A percentile compares a stretch with the other conserved stretches of the same genome.
Conservation (phyloP, 2,329 filamentous ascomycete species). For the Exutisphaerella laricina region DNA sequence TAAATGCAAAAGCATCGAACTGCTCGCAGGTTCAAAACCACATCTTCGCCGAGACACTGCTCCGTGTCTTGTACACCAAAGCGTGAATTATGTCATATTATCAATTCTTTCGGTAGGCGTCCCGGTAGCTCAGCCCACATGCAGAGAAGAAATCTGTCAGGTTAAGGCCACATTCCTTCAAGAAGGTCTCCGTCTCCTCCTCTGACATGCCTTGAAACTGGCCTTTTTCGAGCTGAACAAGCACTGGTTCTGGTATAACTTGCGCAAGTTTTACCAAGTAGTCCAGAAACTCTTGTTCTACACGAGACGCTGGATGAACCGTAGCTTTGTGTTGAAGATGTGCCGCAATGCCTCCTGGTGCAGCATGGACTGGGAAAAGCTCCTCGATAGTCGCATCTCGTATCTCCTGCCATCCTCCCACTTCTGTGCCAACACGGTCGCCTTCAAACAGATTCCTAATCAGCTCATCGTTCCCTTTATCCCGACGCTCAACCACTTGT, state of each 20-base stretch:
- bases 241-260: slow-evolving; percentile 42
- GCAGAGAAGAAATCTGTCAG: slow-evolving; percentile 10
- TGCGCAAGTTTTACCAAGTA: slow-evolving; percentile 43
- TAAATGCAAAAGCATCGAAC: too few species aligned
- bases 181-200: slow-evolving; percentile 36
- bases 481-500: slow-evolving; percentile 11
- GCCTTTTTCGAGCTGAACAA: slow-evolving; percentile 49
- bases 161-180: slow-evolving; percentile 25
- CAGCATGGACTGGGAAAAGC: slow-evolving; percentile 16
- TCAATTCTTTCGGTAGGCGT: too few species aligned
- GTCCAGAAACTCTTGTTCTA: slow-evolving; percentile 37
- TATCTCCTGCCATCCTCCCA: slow-evolving; percentile 34
- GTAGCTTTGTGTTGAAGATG: slow-evolving; percentile 29
- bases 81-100: too few species aligned
- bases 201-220: slow-evolving; percentile 37
- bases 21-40: too few species aligned
- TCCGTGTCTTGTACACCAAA: too few species aligned
- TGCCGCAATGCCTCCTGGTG: slow-evolving; percentile 17
- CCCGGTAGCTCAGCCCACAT: too few species aligned
- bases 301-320: slow-evolving; percentile 32
- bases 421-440: slow-evolving; percentile 6
- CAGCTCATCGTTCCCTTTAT: background rate
- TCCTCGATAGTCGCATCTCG: slow-evolving; percentile 32
- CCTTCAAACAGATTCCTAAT: slow-evolving; percentile 35
- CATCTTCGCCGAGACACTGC: too few species aligned